Base-by-base conservation (phyloP, 2,329 filamentous ascomycete genomes). In the Fusarium napiforme region DNA sequence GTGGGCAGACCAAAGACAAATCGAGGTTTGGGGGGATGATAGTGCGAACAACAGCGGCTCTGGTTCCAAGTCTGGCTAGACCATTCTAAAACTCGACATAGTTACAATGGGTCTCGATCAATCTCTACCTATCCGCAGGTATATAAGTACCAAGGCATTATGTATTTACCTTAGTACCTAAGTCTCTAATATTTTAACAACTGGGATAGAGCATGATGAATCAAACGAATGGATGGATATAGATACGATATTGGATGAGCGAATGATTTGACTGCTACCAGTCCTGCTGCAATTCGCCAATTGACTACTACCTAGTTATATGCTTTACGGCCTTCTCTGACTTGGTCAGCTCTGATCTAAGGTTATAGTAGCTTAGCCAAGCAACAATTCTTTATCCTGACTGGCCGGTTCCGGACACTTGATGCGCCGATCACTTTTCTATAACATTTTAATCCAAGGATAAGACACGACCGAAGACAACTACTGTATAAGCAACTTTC, bases 61-160 rank as follows among this genome's bases (percentile, higher is more conserved):
- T 64, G 53, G 40, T 65, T 66, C 71, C 72, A 52, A 65, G 60
- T 64, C 30, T 60, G 71, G 68, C 71, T 74, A 74, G 71, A 69
- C 64, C 71, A 65, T 47, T 61, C 50, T 34, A 68, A 73, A 74
- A 61, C 49, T 74, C 43, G 49, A 61, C 50, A 34, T 34, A 36
- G 36, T 37, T 50, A 66, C 50, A 60, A 61, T 59, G 57, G 71
- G 67, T 52, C 67, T 61, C 39, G 32, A 56, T 43, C 47, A 56
- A 71, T 50, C 66, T 66, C 26, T 49, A 49, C 46, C 15, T 18
- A 18, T 18, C 15, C 34, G 9, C 16, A 16, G 34, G 34, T 36
- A 16, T 15, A 36, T 36, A 36, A 16, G 15, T 36, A 36, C 34
- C 4, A 37, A 37, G 36, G 36, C 18, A 37, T 18, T 18, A 18